Evolutionary conservation across 257 asterid species (phyloP), one percentile per base, ranked within the genome.

Genomic region (Primulina tabacum): DNA sequence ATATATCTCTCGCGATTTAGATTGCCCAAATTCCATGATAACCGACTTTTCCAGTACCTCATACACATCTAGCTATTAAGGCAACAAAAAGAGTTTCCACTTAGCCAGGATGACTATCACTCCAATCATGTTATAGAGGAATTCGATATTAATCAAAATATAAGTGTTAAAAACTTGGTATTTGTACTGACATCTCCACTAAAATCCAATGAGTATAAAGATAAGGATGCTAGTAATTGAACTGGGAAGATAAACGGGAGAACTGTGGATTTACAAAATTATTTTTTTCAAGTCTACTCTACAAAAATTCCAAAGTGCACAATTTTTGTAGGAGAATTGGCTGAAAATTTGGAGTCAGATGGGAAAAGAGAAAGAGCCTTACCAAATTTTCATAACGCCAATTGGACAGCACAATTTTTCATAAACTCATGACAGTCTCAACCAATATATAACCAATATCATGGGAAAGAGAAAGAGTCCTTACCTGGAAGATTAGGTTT

Each of bases 401-500:
- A n/a, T n/a, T n/a, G n/a, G n/a, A n/a, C n/a, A n/a, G n/a, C n/a
- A n/a, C n/a, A n/a, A n/a, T n/a, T n/a, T n/a, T 14, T 12, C 53
- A 43, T 43, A 11, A 11, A 43, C 53, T 11, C n/a, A 3, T 5
- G 53, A 12, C 53, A 2, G 43, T 11, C 1, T 12, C 37, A 65
- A 17, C 6, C 17, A 43, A 43, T 43, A 12, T 12, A 43, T 43
- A 43, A 17, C 57, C 20, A 50, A 50, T 16, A 50, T 50, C 20
- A 16, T 17, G 56, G 3, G 35, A 56, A 52, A 73, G 62, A 56
- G 55, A 69, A 8, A 73, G 53, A 64, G 53, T n/a, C 52, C 20
- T 67, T 69, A 87, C 98, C 96, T 77, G 98, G 98, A 75, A 92
- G 87, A 80, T 77, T 88, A 79, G 98, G 98, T 69, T 92, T 92